Conservation (phyloP, 2,329 filamentous ascomycete species). For the Myriosclerotinia curreyana region DNA sequence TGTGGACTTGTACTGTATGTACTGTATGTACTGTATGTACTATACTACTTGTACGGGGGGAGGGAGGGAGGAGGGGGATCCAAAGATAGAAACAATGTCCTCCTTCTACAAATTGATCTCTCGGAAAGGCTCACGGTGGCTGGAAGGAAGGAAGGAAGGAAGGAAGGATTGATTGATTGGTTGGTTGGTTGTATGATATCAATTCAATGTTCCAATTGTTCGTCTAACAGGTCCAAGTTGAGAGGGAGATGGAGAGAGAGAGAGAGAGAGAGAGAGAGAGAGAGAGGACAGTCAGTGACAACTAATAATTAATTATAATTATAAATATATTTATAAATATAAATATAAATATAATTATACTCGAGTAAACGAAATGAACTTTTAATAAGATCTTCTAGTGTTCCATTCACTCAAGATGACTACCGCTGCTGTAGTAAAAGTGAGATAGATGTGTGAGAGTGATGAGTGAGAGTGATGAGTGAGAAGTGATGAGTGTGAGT, state of each 20-base stretch:
- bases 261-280: background rate
- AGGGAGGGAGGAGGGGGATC: background rate
- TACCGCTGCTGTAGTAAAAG: conserved; percentile 1
- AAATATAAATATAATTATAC: background rate
- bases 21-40: no score
- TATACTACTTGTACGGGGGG: no score
- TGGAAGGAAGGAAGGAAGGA: no score
- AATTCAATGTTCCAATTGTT: conserved; percentile 4
- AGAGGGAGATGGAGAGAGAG: background rate
- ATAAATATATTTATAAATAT: no score
- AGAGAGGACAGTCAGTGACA: no score
- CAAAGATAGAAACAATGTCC: conserved; percentile 17
- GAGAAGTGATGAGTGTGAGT: no score
- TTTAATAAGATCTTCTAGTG: conserved; percentile 4
- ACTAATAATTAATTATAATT: conserved; percentile 5
- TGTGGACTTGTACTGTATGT: no score
- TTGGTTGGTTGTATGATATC: no score
- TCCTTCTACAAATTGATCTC: background rate
- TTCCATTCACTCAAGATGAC: conserved; percentile 12
- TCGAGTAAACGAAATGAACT: conserved; percentile 13
- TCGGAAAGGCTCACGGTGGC: no score
- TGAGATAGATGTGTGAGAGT: no score
- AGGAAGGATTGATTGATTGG: no score
- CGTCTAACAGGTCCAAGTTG: background rate
- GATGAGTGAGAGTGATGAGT: no score